A percentile compares a stretch with the other conserved stretches of the same genome.
Conservation (phyloP, 2,329 filamentous ascomycete species). For the Alternaria postmessia region DNA sequence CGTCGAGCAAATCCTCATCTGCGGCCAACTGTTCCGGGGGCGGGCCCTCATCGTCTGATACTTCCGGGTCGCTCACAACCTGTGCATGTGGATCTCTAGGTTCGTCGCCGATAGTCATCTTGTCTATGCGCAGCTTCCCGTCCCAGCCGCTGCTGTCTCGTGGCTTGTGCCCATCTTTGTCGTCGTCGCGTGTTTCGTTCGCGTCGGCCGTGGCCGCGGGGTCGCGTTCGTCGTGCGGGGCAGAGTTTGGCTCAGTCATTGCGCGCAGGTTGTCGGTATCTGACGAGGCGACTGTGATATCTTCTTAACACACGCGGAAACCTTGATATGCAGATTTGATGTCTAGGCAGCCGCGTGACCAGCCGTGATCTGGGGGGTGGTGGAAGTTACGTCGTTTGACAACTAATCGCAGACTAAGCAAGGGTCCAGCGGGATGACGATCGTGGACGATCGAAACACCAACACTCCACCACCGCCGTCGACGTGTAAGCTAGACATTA, state of each 20-base stretch:
- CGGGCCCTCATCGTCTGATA: slow-evolving; percentile 71
- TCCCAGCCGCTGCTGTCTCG: slow-evolving; percentile 72
- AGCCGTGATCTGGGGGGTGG: slow-evolving; percentile 5
- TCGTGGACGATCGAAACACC: slow-evolving; percentile 2
- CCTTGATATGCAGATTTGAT: background rate
- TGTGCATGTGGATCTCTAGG: slow-evolving; percentile 65
- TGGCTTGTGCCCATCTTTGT: slow-evolving; percentile 41
- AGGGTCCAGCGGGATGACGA: slow-evolving; percentile 28
- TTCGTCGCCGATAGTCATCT: slow-evolving; percentile 59
- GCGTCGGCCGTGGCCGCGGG: slow-evolving; percentile 30
- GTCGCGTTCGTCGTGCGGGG: slow-evolving; percentile 41
- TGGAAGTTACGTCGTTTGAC: slow-evolving; percentile 22
- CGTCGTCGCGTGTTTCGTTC: slow-evolving; percentile 27
- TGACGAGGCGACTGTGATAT: background rate
- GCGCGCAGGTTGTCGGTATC: background rate
- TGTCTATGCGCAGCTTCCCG: slow-evolving; percentile 79
- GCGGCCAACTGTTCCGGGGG: slow-evolving; percentile 47
- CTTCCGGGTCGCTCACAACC: slow-evolving; percentile 78
- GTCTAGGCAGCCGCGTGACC: background rate
- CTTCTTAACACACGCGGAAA: background rate
- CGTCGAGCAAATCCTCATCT: slow-evolving; percentile 65
- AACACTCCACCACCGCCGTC: slow-evolving; percentile 1
- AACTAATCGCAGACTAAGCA: slow-evolving; percentile 26
- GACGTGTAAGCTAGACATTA: background rate
- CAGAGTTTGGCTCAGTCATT: slow-evolving; percentile 38